Percentiles rank a stretch among this genome's conserved stretches.
phyloP scores from a whole-genome alignment of 2,329 filamentous ascomycete species.

The Penicillium occitanis region DNA sequence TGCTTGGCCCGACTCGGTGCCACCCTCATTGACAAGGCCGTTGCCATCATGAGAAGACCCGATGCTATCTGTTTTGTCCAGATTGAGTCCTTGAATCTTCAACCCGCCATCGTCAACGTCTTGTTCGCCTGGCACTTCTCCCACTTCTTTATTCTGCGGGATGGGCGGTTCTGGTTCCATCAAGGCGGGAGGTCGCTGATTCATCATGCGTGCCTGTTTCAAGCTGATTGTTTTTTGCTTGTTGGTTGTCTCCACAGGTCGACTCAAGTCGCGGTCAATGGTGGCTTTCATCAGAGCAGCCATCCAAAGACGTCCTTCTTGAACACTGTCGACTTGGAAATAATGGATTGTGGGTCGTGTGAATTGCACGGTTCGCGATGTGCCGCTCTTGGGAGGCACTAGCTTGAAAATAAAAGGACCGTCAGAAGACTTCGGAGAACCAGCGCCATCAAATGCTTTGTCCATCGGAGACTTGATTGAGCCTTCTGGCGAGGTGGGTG shows the following conservation, averaged over 20 bases:
- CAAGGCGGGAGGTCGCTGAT: slow-evolving; percentile 82
- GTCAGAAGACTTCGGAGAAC: slow-evolving; percentile 33
- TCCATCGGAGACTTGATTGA: slow-evolving; percentile 39
- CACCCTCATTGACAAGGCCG: not conserved
- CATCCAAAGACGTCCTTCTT: slow-evolving; percentile 94
- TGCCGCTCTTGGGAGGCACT: slow-evolving; percentile 80
- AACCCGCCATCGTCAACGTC: slow-evolving; percentile 35
- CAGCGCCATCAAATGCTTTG: slow-evolving; percentile 33
- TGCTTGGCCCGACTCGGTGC: slow-evolving; percentile 16
- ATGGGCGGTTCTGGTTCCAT: slow-evolving; percentile 57
- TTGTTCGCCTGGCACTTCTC: slow-evolving; percentile 27
- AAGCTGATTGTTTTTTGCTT: slow-evolving; percentile 96
- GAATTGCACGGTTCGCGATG: slow-evolving; percentile 91
- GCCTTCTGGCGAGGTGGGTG: slow-evolving; percentile 54
- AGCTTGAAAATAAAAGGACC: slow-evolving; percentile 96
- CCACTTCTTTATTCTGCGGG: slow-evolving; percentile 6
- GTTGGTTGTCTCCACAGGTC: slow-evolving; percentile 84
- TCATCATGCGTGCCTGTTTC: slow-evolving; percentile 81
- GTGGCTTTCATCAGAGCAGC: slow-evolving; percentile 98
- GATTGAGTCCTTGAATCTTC: slow-evolving; percentile 35
- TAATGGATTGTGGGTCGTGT: slow-evolving; percentile 97
- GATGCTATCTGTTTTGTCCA: slow-evolving; percentile 29
- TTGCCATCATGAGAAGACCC: slow-evolving; percentile 25
- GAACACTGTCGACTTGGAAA: slow-evolving; percentile 89
- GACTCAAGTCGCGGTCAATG: slow-evolving; percentile 81